Evolutionary conservation across 768 basidiomycete genomes (phyloP).

Genomic region (Mycena vitilis): DNA sequence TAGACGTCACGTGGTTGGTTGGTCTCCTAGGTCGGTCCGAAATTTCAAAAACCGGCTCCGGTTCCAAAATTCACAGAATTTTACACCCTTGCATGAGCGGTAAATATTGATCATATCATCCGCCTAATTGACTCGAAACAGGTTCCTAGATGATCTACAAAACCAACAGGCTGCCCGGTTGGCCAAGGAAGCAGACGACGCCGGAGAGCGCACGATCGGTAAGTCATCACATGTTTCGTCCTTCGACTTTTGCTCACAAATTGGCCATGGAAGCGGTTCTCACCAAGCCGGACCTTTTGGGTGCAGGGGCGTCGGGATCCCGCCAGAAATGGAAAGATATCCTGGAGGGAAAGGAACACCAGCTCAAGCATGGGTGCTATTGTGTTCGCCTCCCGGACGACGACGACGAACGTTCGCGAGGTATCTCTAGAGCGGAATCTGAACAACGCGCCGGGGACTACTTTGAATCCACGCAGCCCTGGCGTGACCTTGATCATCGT

Average conservation of each 20-base stretch:
- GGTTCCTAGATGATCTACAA: constrained; percentile 68
- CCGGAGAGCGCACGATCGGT: constrained; percentile 74
- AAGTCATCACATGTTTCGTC: constrained; percentile 13
- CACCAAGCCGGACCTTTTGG: constrained; percentile 75
- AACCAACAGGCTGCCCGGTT: constrained; percentile 69
- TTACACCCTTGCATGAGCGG: no score
- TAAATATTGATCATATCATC: constrained; percentile 37
- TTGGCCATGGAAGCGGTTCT: constrained; percentile 61
- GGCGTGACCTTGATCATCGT: constrained; percentile 60
- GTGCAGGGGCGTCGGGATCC: constrained; percentile 53
- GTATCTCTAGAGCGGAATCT: constrained; percentile 49
- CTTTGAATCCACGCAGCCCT: constrained; percentile 62
- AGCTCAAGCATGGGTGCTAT: constrained; percentile 69
- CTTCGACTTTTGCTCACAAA: not conserved
- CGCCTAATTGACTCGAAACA: not conserved
- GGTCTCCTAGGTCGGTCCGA: no score
- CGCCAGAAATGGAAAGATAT: constrained; percentile 62
- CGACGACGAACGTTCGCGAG: constrained; percentile 60
- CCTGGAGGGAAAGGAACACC: constrained; percentile 59
- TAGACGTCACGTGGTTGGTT: no score
- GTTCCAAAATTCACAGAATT: no score
- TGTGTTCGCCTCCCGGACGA: constrained; percentile 76
- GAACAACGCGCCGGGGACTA: constrained; percentile 54
- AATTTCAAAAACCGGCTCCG: no score
- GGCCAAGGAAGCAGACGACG: constrained; percentile 64